Evolutionary conservation across 306 rosid species (phyloP), one percentile per base, ranked within the genome.

Genomic region (Fagus crenata): DNA sequence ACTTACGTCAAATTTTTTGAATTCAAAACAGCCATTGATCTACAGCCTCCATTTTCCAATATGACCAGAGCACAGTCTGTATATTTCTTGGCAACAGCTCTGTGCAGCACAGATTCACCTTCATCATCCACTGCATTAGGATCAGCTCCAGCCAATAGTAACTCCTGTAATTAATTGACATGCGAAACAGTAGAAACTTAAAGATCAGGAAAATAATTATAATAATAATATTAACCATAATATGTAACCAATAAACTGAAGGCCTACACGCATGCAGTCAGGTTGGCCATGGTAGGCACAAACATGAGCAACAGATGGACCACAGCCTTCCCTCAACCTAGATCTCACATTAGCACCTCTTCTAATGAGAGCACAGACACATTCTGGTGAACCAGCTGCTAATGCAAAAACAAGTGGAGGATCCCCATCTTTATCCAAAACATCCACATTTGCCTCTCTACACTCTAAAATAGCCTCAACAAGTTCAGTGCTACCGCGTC

Each of bases 211-310:
- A 14, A 18, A 49, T 22, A 22, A 22, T 22, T 22, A 22, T 22
- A 76, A 37, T 1, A 67, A 46, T 31, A 41, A 58, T 64, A 77
- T 75, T 59, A 81, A 79, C 67, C 32, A 69, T 39, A 35, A 60
- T 84, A 73, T 33, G 71, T 64, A 67, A 53, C 63, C 60, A 70
- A 67, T 77, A 63, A 81, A 86, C 22, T 41, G 81, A 73, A 81
- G 72, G 87, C 99, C 76, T 90, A 95, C 99, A 67, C 85, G 93
- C 99, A 95, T 95, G 84, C 99, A 95, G 90, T 95, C 97, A 40
- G 99, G 99, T 80, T 95, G 99, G 42, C 99, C 99, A 77, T 95
- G 99, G 81, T 89, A 90, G 58, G 99, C 99, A 87, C 99, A 95
- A 49, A 92, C 96, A 49, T 95, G 97, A 77, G 97, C 97, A 78